These are phyloP conservation scores for Porphyrellus sp. DNA, from an alignment of 1,284 basidiomycete species.

Conservation along the genomic window DNA sequence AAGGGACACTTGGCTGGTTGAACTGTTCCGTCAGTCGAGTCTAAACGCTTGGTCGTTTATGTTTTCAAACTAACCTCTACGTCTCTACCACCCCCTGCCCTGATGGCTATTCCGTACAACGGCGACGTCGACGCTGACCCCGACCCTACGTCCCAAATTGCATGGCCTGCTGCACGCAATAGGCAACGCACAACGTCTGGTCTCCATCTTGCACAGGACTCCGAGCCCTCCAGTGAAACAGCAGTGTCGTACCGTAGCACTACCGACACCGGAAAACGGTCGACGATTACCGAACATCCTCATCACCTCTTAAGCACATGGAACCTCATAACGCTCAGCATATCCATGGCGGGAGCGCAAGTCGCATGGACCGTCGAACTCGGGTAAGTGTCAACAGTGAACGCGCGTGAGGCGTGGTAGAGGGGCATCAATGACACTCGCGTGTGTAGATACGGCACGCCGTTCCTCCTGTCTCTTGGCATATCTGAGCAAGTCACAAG, in stretches of 20 bases:
- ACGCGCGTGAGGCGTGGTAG: slow-evolving; percentile 9
- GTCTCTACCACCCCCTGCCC: background rate
- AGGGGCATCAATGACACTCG: slow-evolving; percentile 17
- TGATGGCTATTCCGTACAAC: slow-evolving; percentile 53
- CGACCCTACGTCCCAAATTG: slow-evolving; percentile 69
- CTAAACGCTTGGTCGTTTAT: slow-evolving; percentile 13
- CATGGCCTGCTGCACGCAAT: slow-evolving; percentile 62
- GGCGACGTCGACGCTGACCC: slow-evolving; percentile 58
- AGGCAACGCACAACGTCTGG: slow-evolving; percentile 33
- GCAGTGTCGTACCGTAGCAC: slow-evolving; percentile 26
- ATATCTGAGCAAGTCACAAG: slow-evolving; percentile 89
- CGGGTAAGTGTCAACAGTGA: slow-evolving; percentile 51
- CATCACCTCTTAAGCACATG: slow-evolving; percentile 55
- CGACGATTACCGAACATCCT: slow-evolving; percentile 19
- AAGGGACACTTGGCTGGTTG: slow-evolving; percentile 14
- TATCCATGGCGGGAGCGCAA: slow-evolving; percentile 90
- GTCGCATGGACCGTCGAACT: slow-evolving; percentile 91
- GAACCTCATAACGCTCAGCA: slow-evolving; percentile 72
- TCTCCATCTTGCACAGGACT: slow-evolving; percentile 22
- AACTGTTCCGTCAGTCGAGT: background rate
- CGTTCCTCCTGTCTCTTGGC: slow-evolving; percentile 87
- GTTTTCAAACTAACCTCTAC: slow-evolving; percentile 5
- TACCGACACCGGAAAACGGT: slow-evolving; percentile 24
- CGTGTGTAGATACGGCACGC: slow-evolving; percentile 80
- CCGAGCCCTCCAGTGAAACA: slow-evolving; percentile 16